Conservation (phyloP, 345 rosid genomes). For the Linum trigynum region DNA sequence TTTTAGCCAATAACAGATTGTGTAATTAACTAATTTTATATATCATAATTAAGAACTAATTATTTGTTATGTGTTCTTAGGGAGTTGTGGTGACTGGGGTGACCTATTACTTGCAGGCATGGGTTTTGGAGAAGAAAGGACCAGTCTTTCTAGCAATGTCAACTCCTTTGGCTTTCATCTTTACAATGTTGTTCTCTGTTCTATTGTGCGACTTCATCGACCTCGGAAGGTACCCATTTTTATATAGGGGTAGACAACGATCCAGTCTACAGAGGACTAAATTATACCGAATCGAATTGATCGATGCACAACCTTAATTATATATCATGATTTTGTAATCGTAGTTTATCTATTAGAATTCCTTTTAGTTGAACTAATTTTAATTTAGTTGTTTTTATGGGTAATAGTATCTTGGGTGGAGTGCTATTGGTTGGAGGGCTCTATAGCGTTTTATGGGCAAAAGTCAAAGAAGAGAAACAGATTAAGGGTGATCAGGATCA, state of each 20-base stretch:
- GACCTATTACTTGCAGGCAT: conserved; percentile 79
- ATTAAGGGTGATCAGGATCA: background rate
- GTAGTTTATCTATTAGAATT: background rate
- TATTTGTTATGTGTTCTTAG: conserved; percentile 21
- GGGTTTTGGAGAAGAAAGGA: conserved; percentile 84
- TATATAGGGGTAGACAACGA: background rate
- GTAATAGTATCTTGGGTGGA: conserved; percentile 60
- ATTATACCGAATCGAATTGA: too few species aligned
- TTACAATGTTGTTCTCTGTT: conserved; percentile 55
- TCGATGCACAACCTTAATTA: too few species aligned
- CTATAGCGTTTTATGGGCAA: conserved; percentile 79
- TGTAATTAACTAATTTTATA: too few species aligned
- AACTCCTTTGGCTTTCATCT: conserved; percentile 56
- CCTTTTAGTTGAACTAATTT: background rate
- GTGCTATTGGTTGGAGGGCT: conserved; percentile 61
- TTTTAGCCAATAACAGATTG: too few species aligned
- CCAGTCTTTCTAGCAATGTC: conserved; percentile 89
- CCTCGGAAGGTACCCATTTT: conserved; percentile 56
- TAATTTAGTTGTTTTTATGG: conserved; percentile 1
- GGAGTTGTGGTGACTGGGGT: conserved; percentile 84
- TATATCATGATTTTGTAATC: background rate
- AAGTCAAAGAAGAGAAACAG: conserved; percentile 43
- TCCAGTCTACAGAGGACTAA: too few species aligned
- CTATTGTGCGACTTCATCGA: conserved; percentile 49
- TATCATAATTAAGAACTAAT: too few species aligned